phyloP scores from a whole-genome alignment of 805 yeast genomes.

The Starmerella potacharoeniae region DNA sequence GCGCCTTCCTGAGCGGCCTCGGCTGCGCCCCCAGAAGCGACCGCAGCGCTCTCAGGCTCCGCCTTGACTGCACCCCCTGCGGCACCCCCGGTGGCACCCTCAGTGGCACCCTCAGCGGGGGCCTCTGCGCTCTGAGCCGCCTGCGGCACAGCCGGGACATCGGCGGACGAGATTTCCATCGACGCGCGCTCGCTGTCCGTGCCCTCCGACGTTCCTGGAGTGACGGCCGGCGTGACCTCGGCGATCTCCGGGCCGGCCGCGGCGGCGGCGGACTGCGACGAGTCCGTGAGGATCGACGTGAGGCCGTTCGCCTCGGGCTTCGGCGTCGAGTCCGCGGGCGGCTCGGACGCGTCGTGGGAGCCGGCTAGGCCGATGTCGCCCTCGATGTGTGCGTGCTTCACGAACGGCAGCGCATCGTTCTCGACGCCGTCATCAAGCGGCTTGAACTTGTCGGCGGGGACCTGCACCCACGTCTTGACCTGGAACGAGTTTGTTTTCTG shows the following conservation, averaged over 20 bases:
- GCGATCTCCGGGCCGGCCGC: background rate
- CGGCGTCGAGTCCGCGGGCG: background rate
- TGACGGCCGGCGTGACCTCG: background rate
- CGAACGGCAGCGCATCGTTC: slow-evolving; percentile 38
- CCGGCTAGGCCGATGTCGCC: slow-evolving; percentile 8
- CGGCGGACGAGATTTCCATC: background rate
- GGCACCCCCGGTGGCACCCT: background rate
- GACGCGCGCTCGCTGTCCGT: background rate
- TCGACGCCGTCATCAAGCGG: slow-evolving; percentile 31
- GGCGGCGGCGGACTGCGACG: background rate
- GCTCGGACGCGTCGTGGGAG: slow-evolving; percentile 7
- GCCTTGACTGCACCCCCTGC: no score
- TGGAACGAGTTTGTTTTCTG: slow-evolving; percentile 26
- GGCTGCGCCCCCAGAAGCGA: no score
- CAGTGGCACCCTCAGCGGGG: background rate
- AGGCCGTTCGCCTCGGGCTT: background rate
- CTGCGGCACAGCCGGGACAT: background rate
- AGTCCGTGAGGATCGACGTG: background rate
- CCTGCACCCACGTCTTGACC: slow-evolving; percentile 20
- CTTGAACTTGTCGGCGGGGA: slow-evolving; percentile 16
- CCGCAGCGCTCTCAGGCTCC: no score
- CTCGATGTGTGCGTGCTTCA: slow-evolving; percentile 12
- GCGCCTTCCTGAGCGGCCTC: no score
- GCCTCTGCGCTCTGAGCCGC: background rate
- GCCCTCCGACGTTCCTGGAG: background rate